Evolutionary conservation across 2,329 filamentous ascomycete species (phyloP).

Genomic region (Dactylellina haptotyla): DNA sequence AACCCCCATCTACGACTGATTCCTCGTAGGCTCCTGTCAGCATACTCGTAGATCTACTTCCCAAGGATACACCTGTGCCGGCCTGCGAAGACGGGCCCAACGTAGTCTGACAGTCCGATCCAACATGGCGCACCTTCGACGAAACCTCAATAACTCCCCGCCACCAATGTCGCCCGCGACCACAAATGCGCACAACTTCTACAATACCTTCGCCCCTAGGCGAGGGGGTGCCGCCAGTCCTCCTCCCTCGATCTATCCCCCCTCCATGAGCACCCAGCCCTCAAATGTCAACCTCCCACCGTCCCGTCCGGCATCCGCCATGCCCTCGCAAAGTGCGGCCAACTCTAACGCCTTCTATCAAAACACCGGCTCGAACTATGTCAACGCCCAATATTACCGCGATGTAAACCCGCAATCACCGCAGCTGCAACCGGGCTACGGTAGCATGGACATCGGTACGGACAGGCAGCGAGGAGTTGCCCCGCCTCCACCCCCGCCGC

Average conservation of each 20-base stretch:
- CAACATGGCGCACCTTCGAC: conserved; percentile 46
- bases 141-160: conserved; percentile 49
- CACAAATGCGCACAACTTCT: conserved; percentile 50
- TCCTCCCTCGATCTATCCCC: conserved; percentile 45
- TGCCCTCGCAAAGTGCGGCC: conserved; percentile 30
- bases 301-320: conserved; percentile 44
- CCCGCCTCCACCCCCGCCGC: conserved; percentile 16
- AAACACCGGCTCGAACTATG: conserved; percentile 26
- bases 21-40: background rate
- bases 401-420: conserved; percentile 34
- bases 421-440: conserved; percentile 34
- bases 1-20: background rate
- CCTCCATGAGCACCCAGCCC: conserved; percentile 2
- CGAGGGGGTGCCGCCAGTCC: conserved; percentile 29
- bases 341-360: conserved; percentile 38
- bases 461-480: conserved; percentile 13
- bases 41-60: conserved; percentile 5
- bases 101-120: background rate
- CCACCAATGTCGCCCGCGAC: conserved; percentile 52
- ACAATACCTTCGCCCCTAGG: conserved; percentile 50
- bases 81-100: background rate
- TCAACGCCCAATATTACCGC: conserved; percentile 52
- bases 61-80: background rate
- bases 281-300: conserved; percentile 19
- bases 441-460: conserved; percentile 44